Percentiles rank a stretch among this genome's conserved stretches.
phyloP scores from a whole-genome alignment of 2,329 filamentous ascomycete species.

The Penicillium vulpinum region DNA sequence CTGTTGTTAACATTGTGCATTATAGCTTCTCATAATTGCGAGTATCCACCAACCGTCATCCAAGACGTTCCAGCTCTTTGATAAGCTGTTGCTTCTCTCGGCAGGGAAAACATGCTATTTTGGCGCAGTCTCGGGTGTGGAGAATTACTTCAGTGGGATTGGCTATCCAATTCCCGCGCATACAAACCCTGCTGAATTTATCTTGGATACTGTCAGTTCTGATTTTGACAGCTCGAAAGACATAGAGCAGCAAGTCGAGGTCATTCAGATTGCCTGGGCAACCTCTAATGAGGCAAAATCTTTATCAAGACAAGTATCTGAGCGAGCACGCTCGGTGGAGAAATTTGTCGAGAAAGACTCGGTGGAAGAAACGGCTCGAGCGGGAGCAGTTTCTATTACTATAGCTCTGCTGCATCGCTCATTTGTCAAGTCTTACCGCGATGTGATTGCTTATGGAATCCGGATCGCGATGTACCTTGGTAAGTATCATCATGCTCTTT shows the following conservation, averaged over 20 bases:
- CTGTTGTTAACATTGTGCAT: constrained; percentile 10
- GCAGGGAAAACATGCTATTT: constrained; percentile 71
- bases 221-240: constrained; percentile 64
- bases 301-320: constrained; percentile 31
- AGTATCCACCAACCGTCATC: constrained; percentile 86
- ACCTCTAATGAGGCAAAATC: constrained; percentile 46
- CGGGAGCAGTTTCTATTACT: constrained; percentile 54
- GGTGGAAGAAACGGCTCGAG: constrained; percentile 32
- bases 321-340: constrained; percentile 18
- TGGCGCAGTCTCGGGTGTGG: constrained; percentile 60
- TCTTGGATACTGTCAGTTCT: constrained; percentile 75
- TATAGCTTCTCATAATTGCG: constrained; percentile 71
- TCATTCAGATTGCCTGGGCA: constrained; percentile 59
- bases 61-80: constrained; percentile 75
- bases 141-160: constrained; percentile 63
- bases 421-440: constrained; percentile 81
- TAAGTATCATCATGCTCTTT: constrained; percentile 26
- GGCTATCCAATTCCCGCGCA: constrained; percentile 66
- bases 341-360: constrained; percentile 25
- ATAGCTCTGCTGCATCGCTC: constrained; percentile 71
- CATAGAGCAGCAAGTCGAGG: constrained; percentile 50
- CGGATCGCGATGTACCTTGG: constrained; percentile 78
- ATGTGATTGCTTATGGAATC: constrained; percentile 81
- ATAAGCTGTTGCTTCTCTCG: constrained; percentile 74
- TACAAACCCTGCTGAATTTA: constrained; percentile 77